Evolutionary conservation across 352 stramenopile species (phyloP), one percentile per base, ranked within the genome.

Genomic region (Phytophthora foliorum): DNA sequence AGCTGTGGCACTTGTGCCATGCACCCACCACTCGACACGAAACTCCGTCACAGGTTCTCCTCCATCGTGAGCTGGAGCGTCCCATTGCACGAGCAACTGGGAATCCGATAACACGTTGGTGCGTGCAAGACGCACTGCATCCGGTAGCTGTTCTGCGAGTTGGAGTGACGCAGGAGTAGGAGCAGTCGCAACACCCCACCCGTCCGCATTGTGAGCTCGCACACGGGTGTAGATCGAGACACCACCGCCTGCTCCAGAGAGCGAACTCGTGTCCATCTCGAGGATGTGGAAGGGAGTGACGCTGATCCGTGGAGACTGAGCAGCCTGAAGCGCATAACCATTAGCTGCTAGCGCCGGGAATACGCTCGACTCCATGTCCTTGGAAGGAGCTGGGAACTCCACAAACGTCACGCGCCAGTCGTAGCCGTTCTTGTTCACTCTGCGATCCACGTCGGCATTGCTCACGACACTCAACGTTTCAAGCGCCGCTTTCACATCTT

Each of bases 321-420:
- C 67, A 4, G 88, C 88, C 10, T 70, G 48, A 3, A 95, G 63
- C 2, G 75, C 62, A 42, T 76, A 74, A 6, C 82, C 82, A 31
- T 96, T 96, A 1, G 78, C 73, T 21, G 58, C 63, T 6, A 93
- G 46, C 4, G 46, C 48, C 5, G 76, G 76, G 46, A 81, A 78
- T 1, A 74, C 64, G 10, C 50, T 50, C 16, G 48, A 34, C 13
- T 53, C 68, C 53, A 49, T 72, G n/a, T 50, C 52, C 11, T 24
- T 57, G 5, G 41, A 38, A 36, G 69, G 69, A 9, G 24, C 60
- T 25, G 45, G 63, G 62, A 98, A 98, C 10, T 93, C 88, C 0
- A 91, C 68, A 69, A 98, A 98, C 6, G 96, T 98, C 19, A 99
- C 71, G 25, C 91, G 81, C 97, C 97, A 98, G 50, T 94, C 83